Evolutionary conservation across 2,329 filamentous ascomycete genomes (phyloP), one percentile per base, ranked within the genome.

Genomic region (Colletotrichum gigasporum): DNA sequence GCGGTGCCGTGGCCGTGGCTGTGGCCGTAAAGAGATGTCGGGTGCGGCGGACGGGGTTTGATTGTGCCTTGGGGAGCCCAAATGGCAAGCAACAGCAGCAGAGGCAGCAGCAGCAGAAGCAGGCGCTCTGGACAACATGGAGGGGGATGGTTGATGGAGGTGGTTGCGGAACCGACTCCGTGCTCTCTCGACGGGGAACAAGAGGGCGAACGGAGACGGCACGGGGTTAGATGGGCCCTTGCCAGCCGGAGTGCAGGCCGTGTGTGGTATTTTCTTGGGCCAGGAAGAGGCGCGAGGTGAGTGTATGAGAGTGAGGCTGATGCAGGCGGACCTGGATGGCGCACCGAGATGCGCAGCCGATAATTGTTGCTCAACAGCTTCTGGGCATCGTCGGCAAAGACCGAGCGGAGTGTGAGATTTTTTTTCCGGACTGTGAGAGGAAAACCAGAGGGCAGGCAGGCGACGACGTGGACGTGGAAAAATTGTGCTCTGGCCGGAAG

Each of bases 21-120:
- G 45, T 41, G 18, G 18, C 52, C 20, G 37, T 55, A 24, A 22
- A 39, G 26, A 32, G 37, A 12, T 22, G 12, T n/a, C 22, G n/a
- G 34, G 14, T 37, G 39, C 45, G 39, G 54, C 54, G 42, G 24
- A 24, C 7, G 54, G 53, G 24, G 22, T 26, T 18, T 34, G 41
- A 9, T 11, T 18, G 44, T 24, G 59, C 26, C 20, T 41, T 12
- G 44, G 30, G 16, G 18, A 42, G 35, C 18, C 26, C 34, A 32
- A 54, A 56, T 61, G 39, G 56, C 56, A 47, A 42, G 47, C 16
- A 11, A 47, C 34, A 62, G 53, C n/a, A n/a, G n/a, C n/a, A n/a
- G n/a, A n/a, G n/a, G n/a, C n/a, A n/a, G n/a, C n/a, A n/a, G n/a
- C n/a, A n/a, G n/a, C 22, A 52, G 44, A 26, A 10, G 26, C 32